Evolutionary conservation across 441 rosid genomes (phyloP).

Genomic region (Raphanus hybrid): DNA sequence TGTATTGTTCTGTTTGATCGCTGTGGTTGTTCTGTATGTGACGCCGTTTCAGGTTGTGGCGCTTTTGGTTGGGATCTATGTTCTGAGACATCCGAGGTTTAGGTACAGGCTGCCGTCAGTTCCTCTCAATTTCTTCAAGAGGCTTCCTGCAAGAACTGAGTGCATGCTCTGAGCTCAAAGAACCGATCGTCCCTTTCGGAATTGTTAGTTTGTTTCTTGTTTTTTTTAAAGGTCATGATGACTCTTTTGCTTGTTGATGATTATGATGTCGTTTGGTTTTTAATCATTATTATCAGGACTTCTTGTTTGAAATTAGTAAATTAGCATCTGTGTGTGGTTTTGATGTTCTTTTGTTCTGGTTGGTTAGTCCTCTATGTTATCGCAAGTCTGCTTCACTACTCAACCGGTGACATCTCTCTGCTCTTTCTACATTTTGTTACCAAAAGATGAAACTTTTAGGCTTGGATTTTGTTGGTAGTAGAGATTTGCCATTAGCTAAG

Average conservation of each 20-base stretch:
- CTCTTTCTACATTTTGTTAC: too few relatives aligned
- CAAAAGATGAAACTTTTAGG: too few relatives aligned
- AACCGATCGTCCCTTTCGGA: not conserved
- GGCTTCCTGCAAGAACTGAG: conserved; percentile 95
- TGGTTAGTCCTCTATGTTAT: too few relatives aligned
- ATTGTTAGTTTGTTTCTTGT: conserved; percentile 12
- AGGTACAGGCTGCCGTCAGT: conserved; percentile 88
- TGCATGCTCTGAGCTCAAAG: conserved; percentile 69
- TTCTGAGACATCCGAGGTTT: conserved; percentile 94
- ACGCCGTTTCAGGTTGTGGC: too few relatives aligned
- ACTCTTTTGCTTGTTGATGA: not conserved
- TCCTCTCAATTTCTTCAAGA: conserved; percentile 94
- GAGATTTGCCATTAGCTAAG: too few relatives aligned
- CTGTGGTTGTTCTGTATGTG: conserved; percentile 58
- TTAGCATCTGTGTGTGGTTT: conserved; percentile 18
- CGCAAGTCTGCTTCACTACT: too few relatives aligned
- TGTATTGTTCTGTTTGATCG: conserved; percentile 28
- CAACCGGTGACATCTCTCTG: too few relatives aligned
- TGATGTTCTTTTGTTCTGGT: not conserved
- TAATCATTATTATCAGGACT: conserved; percentile 12
- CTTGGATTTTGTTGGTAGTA: too few relatives aligned
- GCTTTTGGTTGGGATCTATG: too few relatives aligned
- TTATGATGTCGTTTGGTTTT: conserved; percentile 23
- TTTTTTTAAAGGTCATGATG: not conserved
- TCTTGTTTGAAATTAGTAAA: conserved; percentile 24